Evolutionary conservation across 73 alveolate genomes (phyloP), one percentile per base, ranked within the genome.

Genomic region (Diophrys appendiculata): DNA sequence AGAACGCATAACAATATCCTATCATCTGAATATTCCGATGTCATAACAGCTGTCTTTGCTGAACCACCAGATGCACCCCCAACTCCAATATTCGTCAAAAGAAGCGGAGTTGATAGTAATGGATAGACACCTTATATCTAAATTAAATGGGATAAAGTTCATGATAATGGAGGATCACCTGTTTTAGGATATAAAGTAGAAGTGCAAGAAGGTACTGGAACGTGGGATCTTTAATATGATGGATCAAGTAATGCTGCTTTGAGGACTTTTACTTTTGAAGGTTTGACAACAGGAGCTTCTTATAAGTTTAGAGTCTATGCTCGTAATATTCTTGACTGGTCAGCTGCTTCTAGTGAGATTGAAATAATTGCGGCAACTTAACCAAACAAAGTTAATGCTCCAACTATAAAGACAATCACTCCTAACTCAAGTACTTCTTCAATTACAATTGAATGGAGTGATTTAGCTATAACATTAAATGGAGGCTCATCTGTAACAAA

Each of bases 101-200:
- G 93, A 24, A 80, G 87, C 60, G 92, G 92, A 53, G 89, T 76
- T 29, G 28, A 83, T 13, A 28, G 90, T 30, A 67, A 56, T 29
- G 70, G 81, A 35, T 65, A 33, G 27, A 65, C 90, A 31, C 88
- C 92, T 11, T 86, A 52, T 72, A 90, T 90, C 53, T 35, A 71
- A 33, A 87, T 91, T 29, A 71, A 67, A n/a, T 91, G 94, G 94
- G 78, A 67, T 33, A 76, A 35, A 1, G 95, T 93, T 29, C 28
- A 28, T 34, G 88, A 83, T 33, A 31, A 81, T 72, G 70, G 68
- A 29, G 89, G 83, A 30, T n/a, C 83, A 2, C 83, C 86, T 11
- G 78, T 91, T 27, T 81, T 88, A 27, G 97, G 97, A 65, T 91
- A 78, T 78, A 87, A 75, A 74, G 90, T 91, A 8, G 93, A 91